Evolutionary conservation across 2,329 filamentous ascomycete species (phyloP).

Genomic region (Graphilbum fragrans): DNA sequence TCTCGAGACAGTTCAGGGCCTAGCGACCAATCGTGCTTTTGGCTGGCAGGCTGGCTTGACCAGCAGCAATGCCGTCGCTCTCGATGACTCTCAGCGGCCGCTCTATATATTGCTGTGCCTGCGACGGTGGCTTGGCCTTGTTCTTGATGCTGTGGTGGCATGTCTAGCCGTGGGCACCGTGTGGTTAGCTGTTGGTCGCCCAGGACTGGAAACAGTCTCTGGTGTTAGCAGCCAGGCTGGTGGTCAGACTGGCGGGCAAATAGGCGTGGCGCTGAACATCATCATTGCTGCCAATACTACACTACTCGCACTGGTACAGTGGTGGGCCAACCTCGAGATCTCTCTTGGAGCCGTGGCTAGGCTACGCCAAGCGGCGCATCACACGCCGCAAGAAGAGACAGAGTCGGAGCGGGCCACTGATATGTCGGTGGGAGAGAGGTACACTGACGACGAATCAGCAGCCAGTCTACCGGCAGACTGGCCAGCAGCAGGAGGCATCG

Average conservation of each 20-base stretch:
- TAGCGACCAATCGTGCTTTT: constrained; percentile 35
- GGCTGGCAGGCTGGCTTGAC: constrained; percentile 23
- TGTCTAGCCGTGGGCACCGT: constrained; percentile 26
- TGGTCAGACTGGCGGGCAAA: constrained; percentile 13
- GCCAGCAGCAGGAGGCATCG: constrained; percentile 16
- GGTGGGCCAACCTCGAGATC: constrained; percentile 22
- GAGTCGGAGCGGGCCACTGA: constrained; percentile 1
- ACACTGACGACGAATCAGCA: no score
- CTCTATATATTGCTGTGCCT: constrained; percentile 36
- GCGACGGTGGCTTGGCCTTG: constrained; percentile 39
- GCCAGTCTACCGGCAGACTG: constrained; percentile 11
- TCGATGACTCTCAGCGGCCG: constrained; percentile 34
- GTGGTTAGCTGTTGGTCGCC: constrained; percentile 12
- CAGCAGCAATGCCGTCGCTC: constrained; percentile 11
- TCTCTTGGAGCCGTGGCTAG: constrained; percentile 22
- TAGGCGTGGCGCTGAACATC: constrained; percentile 23
- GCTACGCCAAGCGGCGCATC: constrained; percentile 8
- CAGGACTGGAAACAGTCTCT: neutral
- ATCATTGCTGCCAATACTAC: constrained; percentile 22
- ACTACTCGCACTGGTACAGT: constrained; percentile 18
- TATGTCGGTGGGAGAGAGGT: neutral
- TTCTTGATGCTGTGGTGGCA: constrained; percentile 36
- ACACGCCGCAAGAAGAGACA: constrained; percentile 16
- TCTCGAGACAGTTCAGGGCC: constrained; percentile 27
- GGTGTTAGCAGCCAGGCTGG: no score